Conservation (phyloP, 2,329 filamentous ascomycete genomes). For the Colletotrichum eleusines region DNA sequence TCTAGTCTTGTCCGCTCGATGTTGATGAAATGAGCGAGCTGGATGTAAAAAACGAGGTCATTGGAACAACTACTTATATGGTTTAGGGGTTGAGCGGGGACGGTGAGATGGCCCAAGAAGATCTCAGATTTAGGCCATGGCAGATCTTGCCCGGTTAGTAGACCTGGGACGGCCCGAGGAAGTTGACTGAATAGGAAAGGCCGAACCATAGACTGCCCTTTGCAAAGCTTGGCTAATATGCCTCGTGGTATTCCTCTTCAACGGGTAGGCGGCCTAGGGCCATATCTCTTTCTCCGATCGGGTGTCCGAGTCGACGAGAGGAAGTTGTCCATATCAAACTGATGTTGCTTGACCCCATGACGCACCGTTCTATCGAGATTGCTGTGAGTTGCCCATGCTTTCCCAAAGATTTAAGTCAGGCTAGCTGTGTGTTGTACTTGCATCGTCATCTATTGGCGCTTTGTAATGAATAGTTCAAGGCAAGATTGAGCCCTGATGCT, state of each 20-base stretch:
- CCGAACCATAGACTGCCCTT: neutral
- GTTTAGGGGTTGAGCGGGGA: neutral
- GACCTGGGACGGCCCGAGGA: too few species aligned
- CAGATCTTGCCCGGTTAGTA: too few species aligned
- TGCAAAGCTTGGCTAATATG: neutral
- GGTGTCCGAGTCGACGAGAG: neutral
- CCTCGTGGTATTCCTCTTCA: neutral
- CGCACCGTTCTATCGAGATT: neutral
- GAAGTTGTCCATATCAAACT: too few species aligned
- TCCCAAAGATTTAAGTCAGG: neutral
- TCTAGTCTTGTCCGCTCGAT: neutral
- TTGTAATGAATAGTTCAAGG: neutral
- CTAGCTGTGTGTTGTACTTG: neutral
- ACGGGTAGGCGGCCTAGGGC: neutral
- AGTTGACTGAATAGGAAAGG: neutral
- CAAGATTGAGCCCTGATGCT: neutral
- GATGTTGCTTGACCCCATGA: neutral
- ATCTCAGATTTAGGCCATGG: neutral
- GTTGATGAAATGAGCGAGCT: neutral
- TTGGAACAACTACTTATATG: neutral
- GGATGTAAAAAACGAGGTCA: neutral
- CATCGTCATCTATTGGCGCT: neutral
- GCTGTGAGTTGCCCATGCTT: neutral
- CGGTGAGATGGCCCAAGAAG: neutral
- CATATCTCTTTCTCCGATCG: neutral